Evolutionary conservation across 805 yeast genomes (phyloP), one percentile per base, ranked within the genome.

Genomic region (Zygosaccharomyces siamensis): DNA sequence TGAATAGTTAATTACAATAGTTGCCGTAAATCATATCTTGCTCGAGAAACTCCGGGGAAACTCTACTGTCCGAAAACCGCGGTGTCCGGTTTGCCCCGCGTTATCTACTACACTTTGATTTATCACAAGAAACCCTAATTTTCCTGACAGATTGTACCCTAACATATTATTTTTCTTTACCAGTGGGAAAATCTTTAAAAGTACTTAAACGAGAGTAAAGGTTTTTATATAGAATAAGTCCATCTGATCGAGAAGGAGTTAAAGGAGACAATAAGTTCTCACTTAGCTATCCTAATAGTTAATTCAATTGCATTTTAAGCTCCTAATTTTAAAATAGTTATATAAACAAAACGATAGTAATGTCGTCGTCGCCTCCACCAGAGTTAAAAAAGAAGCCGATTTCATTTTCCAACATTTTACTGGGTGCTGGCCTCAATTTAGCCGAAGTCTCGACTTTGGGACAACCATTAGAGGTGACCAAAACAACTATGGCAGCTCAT

Each of bases 401-500:
- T 59, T 84, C 85, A 54, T 85, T 87, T 69, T 81, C 96, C 61
- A 92, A 92, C 75, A 86, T 93, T 68, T 77, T 89, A 48, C 77
- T 93, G 49, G 98, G 98, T 54, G 97, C 97, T 0, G 96, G 89
- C 33, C 78, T 93, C 58, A 92, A 92, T 73, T 64, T 92, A 76
- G 86, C 88, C 49, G 98, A 90, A 69, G 97, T 84, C 46, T 86
- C 97, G 53, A 84, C 97, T 10, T 76, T 93, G 58, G 99, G 99
- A 48, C 99, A 93, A 70, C 99, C 99, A 10, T 74, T 93, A 53
- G 99, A 93, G 73, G 99, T 93, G 46, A 76, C 81, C 63, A 93
- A 92, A 73, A 92, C 99, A 48, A 93, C 99, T 7, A 90, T 93
- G 96, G 98, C 98, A 36, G 98, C 99, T 46, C 89, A 93, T 73